Evolutionary conservation across 345 rosid species (phyloP), one percentile per base, ranked within the genome.

Genomic region (Hypericum perforatum): DNA sequence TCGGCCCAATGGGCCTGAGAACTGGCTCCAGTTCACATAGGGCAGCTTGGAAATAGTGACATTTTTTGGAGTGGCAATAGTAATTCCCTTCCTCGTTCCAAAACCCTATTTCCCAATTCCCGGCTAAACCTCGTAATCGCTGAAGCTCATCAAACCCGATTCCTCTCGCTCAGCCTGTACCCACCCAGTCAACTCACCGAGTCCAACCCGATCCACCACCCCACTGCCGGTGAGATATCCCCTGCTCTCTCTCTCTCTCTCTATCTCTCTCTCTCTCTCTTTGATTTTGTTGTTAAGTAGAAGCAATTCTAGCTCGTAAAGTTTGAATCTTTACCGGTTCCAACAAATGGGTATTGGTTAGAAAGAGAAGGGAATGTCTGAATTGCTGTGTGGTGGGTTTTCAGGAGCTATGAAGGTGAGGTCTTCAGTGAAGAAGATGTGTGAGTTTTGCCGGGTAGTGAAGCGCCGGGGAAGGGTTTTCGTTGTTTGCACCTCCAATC

Each of bases 361-460:
- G 32, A 22, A 1, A 4, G 32, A 22, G 32, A 22, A 22, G 32
- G 32, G 32, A 22, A 4, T 22, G 29, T 37, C 37, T 9, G 8
- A 37, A 11, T 11, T 45, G 3, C 48, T 59, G 46, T 48, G 15
- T 52, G 68, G 16, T 58, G 13, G 15, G 5, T 6, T 56, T 58
- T 48, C 65, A 76, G 78, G 46, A 62, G 38, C 66, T 40, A 80
- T 76, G 98, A 92, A 92, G 95, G 95, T 88, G 53, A 73, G 97
- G 16, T 84, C 97, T 10, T 92, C 94, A 6, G 91, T 88, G 77
- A 92, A 92, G 80, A 92, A 88, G 81, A 70, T 88, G 94, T 85
- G 97, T 53, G 94, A 92, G 72, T 92, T 83, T 49, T 92, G 97
- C 63, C 80, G 67, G 70, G 82, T 88, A 7, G 74, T 88, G 53